Evolutionary conservation across 2,329 filamentous ascomycete species (phyloP).

Genomic region (Botrytis medusae): DNA sequence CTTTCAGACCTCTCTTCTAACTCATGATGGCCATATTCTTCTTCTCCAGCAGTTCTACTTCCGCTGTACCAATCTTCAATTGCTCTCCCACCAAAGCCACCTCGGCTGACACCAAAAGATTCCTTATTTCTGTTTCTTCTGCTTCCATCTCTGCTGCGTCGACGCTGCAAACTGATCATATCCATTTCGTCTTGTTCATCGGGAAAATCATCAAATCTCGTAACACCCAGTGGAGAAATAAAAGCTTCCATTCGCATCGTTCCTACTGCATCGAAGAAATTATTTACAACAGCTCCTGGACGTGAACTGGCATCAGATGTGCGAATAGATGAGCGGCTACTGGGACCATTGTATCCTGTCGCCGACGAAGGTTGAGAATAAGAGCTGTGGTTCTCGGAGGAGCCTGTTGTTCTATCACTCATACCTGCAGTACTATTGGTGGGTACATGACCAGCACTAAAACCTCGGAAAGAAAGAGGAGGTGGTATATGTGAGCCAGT

Average conservation of each 20-base stretch:
- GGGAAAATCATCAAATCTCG: constrained; percentile 36
- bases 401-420: constrained; percentile 55
- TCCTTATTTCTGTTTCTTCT: constrained; percentile 36
- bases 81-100: constrained; percentile 38
- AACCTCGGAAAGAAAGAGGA: constrained; percentile 74
- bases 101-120: constrained; percentile 34
- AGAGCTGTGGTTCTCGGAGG: constrained; percentile 51
- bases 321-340: constrained; percentile 41
- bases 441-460: constrained; percentile 49
- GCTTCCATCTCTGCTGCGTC: constrained; percentile 35
- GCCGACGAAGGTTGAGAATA: constrained; percentile 53
- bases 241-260: constrained; percentile 98
- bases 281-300: constrained; percentile 38
- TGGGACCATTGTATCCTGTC: constrained; percentile 43
- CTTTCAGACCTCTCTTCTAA: constrained; percentile 17
- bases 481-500: constrained; percentile 74
- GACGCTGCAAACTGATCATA: constrained; percentile 32
- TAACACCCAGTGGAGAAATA: constrained; percentile 61
- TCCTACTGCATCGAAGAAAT: constrained; percentile 83
- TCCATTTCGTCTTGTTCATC: constrained; percentile 40
- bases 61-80: constrained; percentile 52
- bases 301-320: constrained; percentile 38
- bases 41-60: constrained; percentile 50
- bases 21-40: constrained; percentile 49
- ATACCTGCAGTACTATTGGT: constrained; percentile 59